Percentiles rank a stretch among this genome's conserved stretches.
Evolutionary conservation across 1,139 yeast genomes (phyloP).

Genomic region (Zygosaccharomyces sapae): DNA sequence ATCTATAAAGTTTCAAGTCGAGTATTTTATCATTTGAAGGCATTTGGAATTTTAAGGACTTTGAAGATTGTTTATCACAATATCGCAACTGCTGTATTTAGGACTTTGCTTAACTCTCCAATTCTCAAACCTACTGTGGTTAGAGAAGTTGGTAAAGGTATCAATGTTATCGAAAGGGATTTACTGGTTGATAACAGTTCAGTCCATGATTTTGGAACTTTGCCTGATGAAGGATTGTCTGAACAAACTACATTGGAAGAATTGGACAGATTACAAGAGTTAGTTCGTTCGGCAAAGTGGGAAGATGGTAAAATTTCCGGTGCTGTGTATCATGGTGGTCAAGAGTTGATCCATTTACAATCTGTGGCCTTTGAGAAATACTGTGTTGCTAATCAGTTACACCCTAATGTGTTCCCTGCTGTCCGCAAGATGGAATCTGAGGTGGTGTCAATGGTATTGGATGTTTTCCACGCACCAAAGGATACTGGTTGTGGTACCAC

Average conservation of each 20-base stretch:
- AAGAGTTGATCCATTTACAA: conserved; percentile 66
- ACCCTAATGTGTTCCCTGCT: conserved; percentile 96
- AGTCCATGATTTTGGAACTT: conserved; percentile 42
- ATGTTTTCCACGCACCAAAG: conserved; percentile 67
- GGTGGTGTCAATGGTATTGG: conserved; percentile 85
- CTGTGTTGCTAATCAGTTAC: conserved; percentile 88
- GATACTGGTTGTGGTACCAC: conserved; percentile 76
- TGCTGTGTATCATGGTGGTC: conserved; percentile 95
- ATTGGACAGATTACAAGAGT: conserved; percentile 44
- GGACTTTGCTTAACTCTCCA: conserved; percentile 47
- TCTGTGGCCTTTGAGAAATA: conserved; percentile 69
- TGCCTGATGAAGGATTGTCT: conserved; percentile 59
- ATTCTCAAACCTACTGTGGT: conserved; percentile 55
- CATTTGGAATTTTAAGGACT: conserved; percentile 43
- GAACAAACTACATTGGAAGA: conserved; percentile 44
- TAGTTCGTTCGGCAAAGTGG: conserved; percentile 72
- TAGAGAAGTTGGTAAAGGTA: conserved; percentile 50
- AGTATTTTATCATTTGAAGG: conserved; percentile 25
- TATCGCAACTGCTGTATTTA: conserved; percentile 34
- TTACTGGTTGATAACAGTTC: conserved; percentile 50
- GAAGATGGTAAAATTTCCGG: conserved; percentile 82
- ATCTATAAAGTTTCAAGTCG: conserved; percentile 13
- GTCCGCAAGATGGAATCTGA: conserved; percentile 96
- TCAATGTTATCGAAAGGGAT: conserved; percentile 48
- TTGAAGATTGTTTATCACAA: conserved; percentile 19